A percentile compares a stretch with the other conserved stretches of the same genome.
phyloP scores from a whole-genome alignment of 345 rosid species.

The Sisymbrium altissimum region DNA sequence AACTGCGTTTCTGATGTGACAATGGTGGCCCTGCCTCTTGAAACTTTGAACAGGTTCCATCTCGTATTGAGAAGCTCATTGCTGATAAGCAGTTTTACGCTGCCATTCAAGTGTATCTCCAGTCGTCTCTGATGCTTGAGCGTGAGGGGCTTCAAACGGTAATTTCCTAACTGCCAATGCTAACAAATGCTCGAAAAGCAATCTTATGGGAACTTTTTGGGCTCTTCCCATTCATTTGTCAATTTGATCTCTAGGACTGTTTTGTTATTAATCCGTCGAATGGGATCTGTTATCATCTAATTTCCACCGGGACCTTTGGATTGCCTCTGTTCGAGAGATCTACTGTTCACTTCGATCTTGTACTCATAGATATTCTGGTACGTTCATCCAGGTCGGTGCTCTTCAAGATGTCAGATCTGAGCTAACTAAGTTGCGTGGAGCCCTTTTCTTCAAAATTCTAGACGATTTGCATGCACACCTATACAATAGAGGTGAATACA shows the following conservation, averaged over 20 bases:
- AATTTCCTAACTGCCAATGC: conserved; percentile 24
- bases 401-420: conserved; percentile 99
- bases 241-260: conserved; percentile 2
- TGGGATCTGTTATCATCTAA: conserved; percentile 12
- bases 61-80: conserved; percentile 87
- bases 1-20: conserved; percentile 13
- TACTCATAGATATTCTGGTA: conserved; percentile 26
- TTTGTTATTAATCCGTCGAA: not conserved
- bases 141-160: conserved; percentile 97
- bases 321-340: not conserved
- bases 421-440: conserved; percentile 82
- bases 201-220: conserved; percentile 13
- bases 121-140: conserved; percentile 89
- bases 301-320: not conserved
- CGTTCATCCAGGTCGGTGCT: conserved; percentile 76
- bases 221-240: conserved; percentile 17
- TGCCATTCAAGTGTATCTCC: conserved; percentile 81
- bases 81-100: conserved; percentile 88
- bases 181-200: conserved; percentile 6
- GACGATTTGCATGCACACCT: conserved; percentile 98
- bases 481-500: conserved; percentile 92
- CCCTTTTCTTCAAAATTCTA: conserved; percentile 74
- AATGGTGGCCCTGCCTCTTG: conserved; percentile 21
- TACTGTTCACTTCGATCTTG: conserved; percentile 18
- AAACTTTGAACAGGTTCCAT: conserved; percentile 60